Conservation (phyloP, 2,329 filamentous ascomycete genomes). For the Hortaea werneckii region DNA sequence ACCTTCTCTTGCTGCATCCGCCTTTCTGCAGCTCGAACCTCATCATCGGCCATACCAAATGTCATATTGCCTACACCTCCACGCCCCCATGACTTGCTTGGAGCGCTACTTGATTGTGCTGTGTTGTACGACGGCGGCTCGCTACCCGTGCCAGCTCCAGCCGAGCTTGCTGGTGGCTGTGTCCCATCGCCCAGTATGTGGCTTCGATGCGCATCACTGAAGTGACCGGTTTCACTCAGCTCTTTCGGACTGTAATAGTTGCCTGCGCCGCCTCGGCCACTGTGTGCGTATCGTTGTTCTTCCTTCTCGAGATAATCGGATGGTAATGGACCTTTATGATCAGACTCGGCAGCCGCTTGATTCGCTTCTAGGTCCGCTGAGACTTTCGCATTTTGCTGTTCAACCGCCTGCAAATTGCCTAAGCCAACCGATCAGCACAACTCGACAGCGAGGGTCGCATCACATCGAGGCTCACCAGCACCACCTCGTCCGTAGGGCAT, state of each 20-base stretch:
- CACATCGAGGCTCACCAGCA: neutral
- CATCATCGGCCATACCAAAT: conserved; percentile 24
- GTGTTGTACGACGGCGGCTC: conserved; percentile 1
- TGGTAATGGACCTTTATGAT: neutral
- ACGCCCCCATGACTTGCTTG: conserved; percentile 22
- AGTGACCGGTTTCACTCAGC: conserved; percentile 30
- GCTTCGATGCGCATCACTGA: conserved; percentile 16
- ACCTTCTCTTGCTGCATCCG: conserved; percentile 18
- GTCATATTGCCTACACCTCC: conserved; percentile 40
- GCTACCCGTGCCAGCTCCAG: neutral
- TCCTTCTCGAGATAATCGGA: conserved; percentile 7
- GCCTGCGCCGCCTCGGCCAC: conserved; percentile 36
- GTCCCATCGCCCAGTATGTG: conserved; percentile 15
- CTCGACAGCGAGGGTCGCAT: too few species aligned
- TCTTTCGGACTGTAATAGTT: conserved; percentile 37
- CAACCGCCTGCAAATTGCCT: conserved; percentile 31
- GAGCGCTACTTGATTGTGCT: conserved; percentile 16
- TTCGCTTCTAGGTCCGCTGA: conserved; percentile 32
- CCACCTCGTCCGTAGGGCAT: conserved; percentile 31
- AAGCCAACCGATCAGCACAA: conserved; percentile 13
- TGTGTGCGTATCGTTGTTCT: conserved; percentile 33
- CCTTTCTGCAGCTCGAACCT: conserved; percentile 20
- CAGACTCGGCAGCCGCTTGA: conserved; percentile 12
- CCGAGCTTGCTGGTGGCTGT: conserved; percentile 1
- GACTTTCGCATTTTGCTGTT: conserved; percentile 20